Conservation (phyloP, 805 yeast species). For the Barnettozyma pratensis region DNA sequence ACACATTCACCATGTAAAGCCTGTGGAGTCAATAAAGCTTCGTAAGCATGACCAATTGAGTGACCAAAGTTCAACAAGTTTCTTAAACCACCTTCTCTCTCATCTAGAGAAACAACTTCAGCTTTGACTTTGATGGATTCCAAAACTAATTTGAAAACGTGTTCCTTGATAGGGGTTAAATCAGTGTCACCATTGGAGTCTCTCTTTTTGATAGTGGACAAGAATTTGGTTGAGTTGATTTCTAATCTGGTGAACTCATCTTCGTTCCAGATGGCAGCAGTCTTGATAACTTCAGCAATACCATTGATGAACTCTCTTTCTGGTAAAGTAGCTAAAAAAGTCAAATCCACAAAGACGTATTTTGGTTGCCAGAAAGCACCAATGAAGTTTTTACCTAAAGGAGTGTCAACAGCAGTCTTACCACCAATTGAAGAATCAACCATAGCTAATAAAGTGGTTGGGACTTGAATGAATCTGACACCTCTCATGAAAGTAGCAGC, state of each 20-base stretch:
- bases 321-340: conserved; percentile 83
- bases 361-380: conserved; percentile 98
- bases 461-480: conserved; percentile 87
- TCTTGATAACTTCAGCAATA: conserved; percentile 96
- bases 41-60: conserved; percentile 96
- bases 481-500: conserved; percentile 99
- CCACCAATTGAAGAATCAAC: conserved; percentile 98
- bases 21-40: conserved; percentile 95
- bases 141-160: conserved; percentile 69
- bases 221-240: conserved; percentile 61
- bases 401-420: conserved; percentile 96
- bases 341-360: conserved; percentile 81
- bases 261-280: conserved; percentile 97
- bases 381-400: conserved; percentile 88
- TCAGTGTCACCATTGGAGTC: conserved; percentile 50
- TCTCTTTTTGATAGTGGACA: conserved; percentile 55
- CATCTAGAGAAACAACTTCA: conserved; percentile 88
- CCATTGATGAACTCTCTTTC: conserved; percentile 94
- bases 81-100: conserved; percentile 91
- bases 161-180: conserved; percentile 63
- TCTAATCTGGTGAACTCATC: conserved; percentile 83
- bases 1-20: conserved; percentile 98
- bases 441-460: conserved; percentile 92
- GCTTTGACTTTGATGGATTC: conserved; percentile 92
- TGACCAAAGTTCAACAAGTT: conserved; percentile 94